phyloP scores from a whole-genome alignment of 148 eudicot genomes.

The Rhododendron williamsianum region DNA sequence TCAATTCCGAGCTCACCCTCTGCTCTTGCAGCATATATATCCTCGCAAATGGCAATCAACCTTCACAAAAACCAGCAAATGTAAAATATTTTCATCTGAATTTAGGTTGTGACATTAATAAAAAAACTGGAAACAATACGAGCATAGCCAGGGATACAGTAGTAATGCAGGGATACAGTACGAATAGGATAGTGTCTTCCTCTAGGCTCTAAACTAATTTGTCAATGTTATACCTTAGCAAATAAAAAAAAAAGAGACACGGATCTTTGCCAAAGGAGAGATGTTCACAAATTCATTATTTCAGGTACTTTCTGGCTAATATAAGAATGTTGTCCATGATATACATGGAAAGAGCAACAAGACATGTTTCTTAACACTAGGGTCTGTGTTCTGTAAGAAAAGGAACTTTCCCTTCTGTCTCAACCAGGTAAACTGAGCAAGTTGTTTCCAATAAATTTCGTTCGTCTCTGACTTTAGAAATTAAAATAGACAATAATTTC shows the following conservation, averaged over 20 bases:
- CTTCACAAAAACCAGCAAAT: constrained; percentile 28
- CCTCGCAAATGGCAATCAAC: constrained; percentile 91
- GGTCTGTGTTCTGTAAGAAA: not conserved
- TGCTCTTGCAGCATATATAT: constrained; percentile 96
- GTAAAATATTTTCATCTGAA: not conserved
- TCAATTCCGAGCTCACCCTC: constrained; percentile 96
- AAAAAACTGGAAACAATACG: not conserved
- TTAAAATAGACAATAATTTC: not conserved
- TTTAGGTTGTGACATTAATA: not conserved
- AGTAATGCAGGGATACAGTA: not conserved
- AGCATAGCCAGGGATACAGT: not conserved
- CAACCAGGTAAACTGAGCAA: not conserved
- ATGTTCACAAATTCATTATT: not conserved
- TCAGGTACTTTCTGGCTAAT: not conserved
- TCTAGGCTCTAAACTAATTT: not conserved
- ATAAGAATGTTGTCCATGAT: not conserved
- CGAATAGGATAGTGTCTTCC: not conserved
- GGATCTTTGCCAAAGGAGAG: not conserved
- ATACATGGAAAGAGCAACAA: not conserved
- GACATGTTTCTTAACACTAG: not conserved
- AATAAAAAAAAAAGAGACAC: not conserved
- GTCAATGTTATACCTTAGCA: not conserved
- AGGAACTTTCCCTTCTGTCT: not conserved
- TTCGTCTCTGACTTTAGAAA: not conserved
- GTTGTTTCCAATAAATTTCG: not conserved